Evolutionary conservation across 2,329 filamentous ascomycete species (phyloP), one percentile per base, ranked within the genome.

Genomic region (Paecilomyces fulvus): DNA sequence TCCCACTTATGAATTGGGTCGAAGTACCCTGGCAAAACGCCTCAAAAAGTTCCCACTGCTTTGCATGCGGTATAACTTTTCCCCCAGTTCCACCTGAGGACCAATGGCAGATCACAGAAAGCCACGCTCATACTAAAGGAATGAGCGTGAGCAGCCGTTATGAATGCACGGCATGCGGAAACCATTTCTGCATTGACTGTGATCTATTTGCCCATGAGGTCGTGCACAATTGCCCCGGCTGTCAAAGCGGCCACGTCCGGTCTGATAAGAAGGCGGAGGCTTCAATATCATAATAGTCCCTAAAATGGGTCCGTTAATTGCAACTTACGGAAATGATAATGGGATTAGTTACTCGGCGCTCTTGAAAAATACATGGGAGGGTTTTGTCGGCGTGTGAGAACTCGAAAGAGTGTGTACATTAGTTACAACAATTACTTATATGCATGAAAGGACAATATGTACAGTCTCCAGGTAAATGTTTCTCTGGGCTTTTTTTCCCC

Each of bases 171-270:
- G 85, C 87, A n/a, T 99, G 94, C 72, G 75, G 81, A 2, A 86
- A 89, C 58, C 92, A 97, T 74, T 99, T 97, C 70, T 99, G 94
- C 77, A 95, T 99, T 62, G 94, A 99, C 71, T 99, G 94, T 71
- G 94, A 99, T 71, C 85, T 96, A 23, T 96, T 94, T 75, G 88
- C 90, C 23, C 94, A 99, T 70, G 91, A 96, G 75, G 84, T 95
- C 11, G 83, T 96, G 53, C 92, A 99, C 70, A 97, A 97, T 73
- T 99, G 94, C 67, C 92, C 94, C 0, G 92, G 92, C 0, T 99
- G 94, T 71, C 87, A 86, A 62, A 79, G 77, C 61, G 69, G 64
- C 53, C 65, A 60, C 50, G 50, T 58, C 21, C 53, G 50, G 21
- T 8, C 25, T 10, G 28, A 51, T 12, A 33, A 23, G 30, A 12